These are phyloP conservation scores for Zelopaecilomyces penicillatus DNA, from an alignment of 2,329 filamentous ascomycete genomes.

Conservation along the genomic window DNA sequence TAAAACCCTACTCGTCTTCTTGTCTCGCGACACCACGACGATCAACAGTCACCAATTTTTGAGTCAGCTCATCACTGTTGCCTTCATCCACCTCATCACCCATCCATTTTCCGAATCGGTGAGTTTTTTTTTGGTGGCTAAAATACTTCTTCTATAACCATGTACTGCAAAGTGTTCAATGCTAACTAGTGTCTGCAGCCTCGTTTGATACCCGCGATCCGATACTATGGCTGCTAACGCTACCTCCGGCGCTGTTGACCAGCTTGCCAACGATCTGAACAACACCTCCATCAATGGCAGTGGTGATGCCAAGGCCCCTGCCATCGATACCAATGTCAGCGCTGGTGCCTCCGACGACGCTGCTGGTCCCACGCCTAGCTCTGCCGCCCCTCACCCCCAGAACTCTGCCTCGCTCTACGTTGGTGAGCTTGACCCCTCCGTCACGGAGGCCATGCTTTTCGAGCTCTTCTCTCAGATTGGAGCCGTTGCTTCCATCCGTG, in stretches of 20 bases:
- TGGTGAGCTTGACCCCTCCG: conserved; percentile 92
- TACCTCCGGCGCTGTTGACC: conserved; percentile 58
- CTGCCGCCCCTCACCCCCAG: conserved; percentile 69
- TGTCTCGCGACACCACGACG: conserved; percentile 21
- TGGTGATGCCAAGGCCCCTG: conserved; percentile 57
- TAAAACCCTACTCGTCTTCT: conserved; percentile 42
- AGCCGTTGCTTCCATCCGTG: conserved; percentile 96
- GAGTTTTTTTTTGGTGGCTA: not conserved
- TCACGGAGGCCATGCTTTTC: conserved; percentile 99
- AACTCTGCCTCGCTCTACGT: conserved; percentile 98
- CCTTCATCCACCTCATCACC: not conserved
- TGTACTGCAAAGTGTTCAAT: too few relatives aligned
- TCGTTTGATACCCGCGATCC: conserved; percentile 7
- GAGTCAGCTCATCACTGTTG: conserved; percentile 9
- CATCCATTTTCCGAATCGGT: conserved; percentile 6
- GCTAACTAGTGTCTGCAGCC: not conserved
- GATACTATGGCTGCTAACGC: conserved; percentile 49
- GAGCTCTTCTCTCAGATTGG: conserved; percentile 99
- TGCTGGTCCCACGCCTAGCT: conserved; percentile 62
- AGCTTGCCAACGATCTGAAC: conserved; percentile 71
- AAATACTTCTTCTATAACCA: too few relatives aligned
- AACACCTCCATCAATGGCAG: conserved; percentile 62
- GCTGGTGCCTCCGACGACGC: conserved; percentile 46
- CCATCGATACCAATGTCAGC: conserved; percentile 66
- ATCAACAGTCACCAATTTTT: conserved; percentile 14